Base-by-base conservation (phyloP, 441 rosid genomes). In the Erodium texanum region DNA sequence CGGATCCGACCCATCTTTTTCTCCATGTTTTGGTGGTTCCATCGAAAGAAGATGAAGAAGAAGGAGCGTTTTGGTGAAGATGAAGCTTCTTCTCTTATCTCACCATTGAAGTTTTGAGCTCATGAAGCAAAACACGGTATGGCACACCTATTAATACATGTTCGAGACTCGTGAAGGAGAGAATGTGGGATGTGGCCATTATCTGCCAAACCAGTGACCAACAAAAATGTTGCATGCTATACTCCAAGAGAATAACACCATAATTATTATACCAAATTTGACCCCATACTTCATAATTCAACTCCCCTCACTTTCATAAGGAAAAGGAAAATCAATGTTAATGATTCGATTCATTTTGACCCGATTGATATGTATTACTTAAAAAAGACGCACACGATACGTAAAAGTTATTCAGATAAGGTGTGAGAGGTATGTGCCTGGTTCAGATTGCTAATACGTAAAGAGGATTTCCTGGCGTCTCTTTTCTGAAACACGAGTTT, bases 61-160 rank as follows among this genome's bases (percentile, higher is more conserved):
- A 16, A 50, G 59, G 1, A 7, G 8, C 8, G 0, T 52, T 16
- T 52, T 3, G 59, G 20, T 52, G 29, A 27, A 27, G 29, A 27
- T 4, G 4, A 27, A 27, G 4, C 29, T 27, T 27, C 23, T 54
- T 16, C 61, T 54, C 61, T 54, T 8, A 54, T 18, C 61, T 54
- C 23, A 54, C 23, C 61, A 54, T 27, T 27, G 1, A 4, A 27
- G 4, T 1, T 27, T 27, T 27, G 2, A 27, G 61, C 23, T 54
- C 23, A 54, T 54, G 61, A 54, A 54, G 9, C 22, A 6, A n/a
- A 18, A n/a, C 10, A 27, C 18, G 23, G 23, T 18, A 9, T 54
- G 23, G 61, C 61, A 54, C 61, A 16, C 23, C 61, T 54, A 54
- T 54, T 16, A 54, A 54, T 54, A 54, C 61, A 54, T 52, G 59